Evolutionary conservation across 805 yeast genomes (phyloP).

Genomic region (Priceomyces fermenticarens): DNA sequence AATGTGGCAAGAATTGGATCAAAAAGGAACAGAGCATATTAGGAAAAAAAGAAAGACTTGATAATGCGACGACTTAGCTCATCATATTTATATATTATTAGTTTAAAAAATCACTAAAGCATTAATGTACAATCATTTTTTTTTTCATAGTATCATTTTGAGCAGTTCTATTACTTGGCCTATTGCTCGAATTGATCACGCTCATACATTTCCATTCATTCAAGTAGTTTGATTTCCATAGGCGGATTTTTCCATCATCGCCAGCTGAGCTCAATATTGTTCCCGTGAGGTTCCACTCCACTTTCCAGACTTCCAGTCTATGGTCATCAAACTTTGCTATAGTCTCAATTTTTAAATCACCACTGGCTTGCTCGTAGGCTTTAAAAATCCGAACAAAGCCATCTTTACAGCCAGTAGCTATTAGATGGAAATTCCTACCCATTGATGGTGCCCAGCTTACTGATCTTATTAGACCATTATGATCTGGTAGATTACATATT

Average conservation of each 20-base stretch:
- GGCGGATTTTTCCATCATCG: slow-evolving; percentile 86
- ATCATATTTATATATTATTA: not conserved
- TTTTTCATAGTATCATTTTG: slow-evolving; percentile 10
- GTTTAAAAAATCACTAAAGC: slow-evolving; percentile 2
- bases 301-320: slow-evolving; percentile 91
- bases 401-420: slow-evolving; percentile 96
- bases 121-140: slow-evolving; percentile 3
- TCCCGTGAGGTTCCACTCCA: slow-evolving; percentile 92
- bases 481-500: slow-evolving; percentile 74
- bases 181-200: slow-evolving; percentile 40
- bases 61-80: not conserved
- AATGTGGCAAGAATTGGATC: slow-evolving; percentile 38
- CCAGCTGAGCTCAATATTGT: slow-evolving; percentile 91
- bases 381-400: slow-evolving; percentile 87
- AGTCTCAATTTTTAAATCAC: slow-evolving; percentile 48
- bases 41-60: slow-evolving; percentile 19
- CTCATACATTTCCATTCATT: slow-evolving; percentile 91
- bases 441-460: slow-evolving; percentile 96
- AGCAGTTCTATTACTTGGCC: slow-evolving; percentile 19
- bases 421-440: slow-evolving; percentile 82
- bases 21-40: slow-evolving; percentile 25
- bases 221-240: slow-evolving; percentile 87
- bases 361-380: slow-evolving; percentile 45
- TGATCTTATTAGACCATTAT: slow-evolving; percentile 79
- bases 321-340: slow-evolving; percentile 73